Base-by-base conservation (phyloP, 805 yeast species). In the Starmerella vitae region DNA sequence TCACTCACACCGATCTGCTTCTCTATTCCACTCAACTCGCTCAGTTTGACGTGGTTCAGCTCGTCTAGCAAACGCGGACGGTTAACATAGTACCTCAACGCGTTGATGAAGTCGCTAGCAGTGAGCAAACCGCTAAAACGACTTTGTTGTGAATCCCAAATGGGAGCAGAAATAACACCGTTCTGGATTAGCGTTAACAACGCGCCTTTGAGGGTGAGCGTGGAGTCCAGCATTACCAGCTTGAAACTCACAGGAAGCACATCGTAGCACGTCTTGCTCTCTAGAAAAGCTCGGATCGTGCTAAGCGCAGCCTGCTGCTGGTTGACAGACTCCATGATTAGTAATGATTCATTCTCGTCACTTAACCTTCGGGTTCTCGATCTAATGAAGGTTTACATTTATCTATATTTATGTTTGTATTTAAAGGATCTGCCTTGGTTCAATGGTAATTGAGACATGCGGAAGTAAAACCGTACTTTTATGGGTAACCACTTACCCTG, bases 231-330 rank as follows among this genome's bases (percentile, higher is more conserved):
- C 34, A 91, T 97, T 40, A 91, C 80, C 53, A 91, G 68, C 51
- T 96, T 68, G 59, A 88, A 91, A 17, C 93, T 78, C 26, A 91
- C 97, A 2, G 99, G 98, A 30, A 91, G 67, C 18, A 91, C 98
- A 54, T 91, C 99, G 58, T 91, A 91, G 1, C 96, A 84, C 0
- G 94, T 86, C 57, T 88, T 88, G 35, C 91, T 76, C 54, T 83
- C 79, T 31, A 91, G 64, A 53, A 91, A 91, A 24, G 74, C 64
- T 34, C 96, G 66, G 44, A 91, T 91, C 15, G 93, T 84, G 49
- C 74, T 73, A 42, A 84, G 70, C 0, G 91, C 93, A n/a, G 71
- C 61, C 44, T 66, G 67, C 55, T 84, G 94, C 52, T 45, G 45
- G 29, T 34, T 32, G 7, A 10, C 6, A 14, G 21, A 20, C 15